Evolutionary conservation across 2,329 filamentous ascomycete species (phyloP), one percentile per base, ranked within the genome.

Genomic region (Escovopsis sp.): DNA sequence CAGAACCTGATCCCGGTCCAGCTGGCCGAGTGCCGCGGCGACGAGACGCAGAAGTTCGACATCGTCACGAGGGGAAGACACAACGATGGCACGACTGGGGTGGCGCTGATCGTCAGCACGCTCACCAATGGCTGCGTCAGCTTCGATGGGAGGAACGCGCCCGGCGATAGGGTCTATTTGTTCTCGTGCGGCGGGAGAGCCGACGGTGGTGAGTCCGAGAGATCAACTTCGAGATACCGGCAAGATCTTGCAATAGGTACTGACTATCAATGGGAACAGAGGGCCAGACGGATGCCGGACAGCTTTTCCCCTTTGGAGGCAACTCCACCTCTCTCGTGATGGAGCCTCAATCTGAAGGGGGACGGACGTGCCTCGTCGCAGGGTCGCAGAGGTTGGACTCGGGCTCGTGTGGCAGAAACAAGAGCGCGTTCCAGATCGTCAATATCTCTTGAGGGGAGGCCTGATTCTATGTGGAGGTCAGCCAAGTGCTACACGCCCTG

Each of bases 151-250:
- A 58, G 69, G 15, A 58, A 68, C 14, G 51, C 55, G 5, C 52
- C 55, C 3, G 63, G 61, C 2, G 68, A 72, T 41, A 68, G 63
- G 2, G 68, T 72, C 24, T 68, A 55, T 5, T 42, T 73, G 14
- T 73, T 73, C 46, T 69, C 68, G 2, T 73, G 70, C 45, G 70
- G 70, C 24, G 70, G 70, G 9, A 61, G 68, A 31, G 69, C 68
- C 13, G 68, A 63, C 35, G 69, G 69, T 37, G 52, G 64, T 62
- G 53, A 57, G 57, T 45, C 33, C 27, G 10, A 27, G 12, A 13
- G 13, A 37, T 42, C 24, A 27, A 9, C 40, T 43, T 16, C 44
- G 53, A 41, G n/a, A n/a, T n/a, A n/a, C 55, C 42, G 20, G 20
- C 20, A 6, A 20, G 20, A 20, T 20, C 20, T 20, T 20, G 20